Percentiles rank a stretch among this genome's conserved stretches.
phyloP scores from a whole-genome alignment of 208 protist genomes.

The Leishmania guyanensis region DNA sequence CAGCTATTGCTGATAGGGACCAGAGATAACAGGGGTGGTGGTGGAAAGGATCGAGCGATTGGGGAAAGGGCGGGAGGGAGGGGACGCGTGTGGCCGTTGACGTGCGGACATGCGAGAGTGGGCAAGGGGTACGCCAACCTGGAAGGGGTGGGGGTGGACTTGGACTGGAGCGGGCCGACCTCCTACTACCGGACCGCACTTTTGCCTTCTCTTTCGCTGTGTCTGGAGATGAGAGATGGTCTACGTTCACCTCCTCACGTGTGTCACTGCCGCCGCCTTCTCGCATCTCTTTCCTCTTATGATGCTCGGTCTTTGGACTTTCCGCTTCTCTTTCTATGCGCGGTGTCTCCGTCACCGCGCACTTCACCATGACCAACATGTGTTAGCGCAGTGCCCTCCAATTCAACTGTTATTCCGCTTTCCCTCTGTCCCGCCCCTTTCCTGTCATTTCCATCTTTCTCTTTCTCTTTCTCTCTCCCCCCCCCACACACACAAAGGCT shows the following conservation, averaged over 20 bases:
- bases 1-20: not conserved
- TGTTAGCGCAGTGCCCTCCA: not conserved
- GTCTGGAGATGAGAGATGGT: not conserved
- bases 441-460: not conserved
- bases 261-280: not conserved
- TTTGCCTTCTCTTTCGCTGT: not conserved
- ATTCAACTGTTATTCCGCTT: not conserved
- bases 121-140: not conserved
- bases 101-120: not conserved
- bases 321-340: not conserved
- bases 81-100: not conserved
- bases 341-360: not conserved
- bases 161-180: not conserved
- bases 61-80: not conserved
- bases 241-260: not conserved
- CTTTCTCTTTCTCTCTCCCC: not conserved
- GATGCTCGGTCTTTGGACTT: constrained; percentile 2
- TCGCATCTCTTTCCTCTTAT: constrained; percentile 14
- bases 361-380: not conserved
- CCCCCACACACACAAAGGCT: not conserved
- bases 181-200: not conserved
- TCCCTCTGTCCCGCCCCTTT: not conserved
- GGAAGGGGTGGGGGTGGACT: not conserved
- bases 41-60: not conserved
- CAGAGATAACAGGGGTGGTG: not conserved